These are phyloP conservation scores for Fusarium sp. DNA, from an alignment of 2,329 filamentous ascomycete species.

Conservation along the genomic window DNA sequence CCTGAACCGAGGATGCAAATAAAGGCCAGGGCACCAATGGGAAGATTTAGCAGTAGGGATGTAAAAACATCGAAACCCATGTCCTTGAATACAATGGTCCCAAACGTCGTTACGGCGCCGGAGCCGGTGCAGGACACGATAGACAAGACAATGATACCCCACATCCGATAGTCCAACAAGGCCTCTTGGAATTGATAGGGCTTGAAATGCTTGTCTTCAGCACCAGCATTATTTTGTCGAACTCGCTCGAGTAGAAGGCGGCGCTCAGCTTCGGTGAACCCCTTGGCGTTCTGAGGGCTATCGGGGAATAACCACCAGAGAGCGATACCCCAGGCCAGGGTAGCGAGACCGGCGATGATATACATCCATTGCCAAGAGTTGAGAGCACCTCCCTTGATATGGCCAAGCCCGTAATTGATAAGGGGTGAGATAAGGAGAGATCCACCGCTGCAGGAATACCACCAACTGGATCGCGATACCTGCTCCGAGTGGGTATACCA, in stretches of 20 bases:
- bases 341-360: neutral
- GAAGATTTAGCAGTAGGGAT: too few species aligned
- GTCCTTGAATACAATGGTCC: too few species aligned
- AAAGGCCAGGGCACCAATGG: too few species aligned
- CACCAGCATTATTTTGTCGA: neutral
- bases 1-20: too few species aligned
- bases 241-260: neutral
- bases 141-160: neutral
- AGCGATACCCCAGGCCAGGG: neutral
- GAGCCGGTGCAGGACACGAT: too few species aligned
- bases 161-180: neutral
- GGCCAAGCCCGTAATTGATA: neutral
- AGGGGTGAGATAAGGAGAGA: neutral
- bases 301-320: neutral
- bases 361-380: neutral
- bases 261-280: neutral
- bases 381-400: neutral
- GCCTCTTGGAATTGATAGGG: neutral
- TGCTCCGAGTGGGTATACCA: conserved; percentile 7
- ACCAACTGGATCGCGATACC: neutral
- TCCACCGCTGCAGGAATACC: neutral
- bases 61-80: too few species aligned
- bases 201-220: neutral
- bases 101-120: too few species aligned
- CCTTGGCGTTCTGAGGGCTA: neutral